Evolutionary conservation across 805 yeast genomes (phyloP).

Genomic region (Pachysolen tannophilus): DNA sequence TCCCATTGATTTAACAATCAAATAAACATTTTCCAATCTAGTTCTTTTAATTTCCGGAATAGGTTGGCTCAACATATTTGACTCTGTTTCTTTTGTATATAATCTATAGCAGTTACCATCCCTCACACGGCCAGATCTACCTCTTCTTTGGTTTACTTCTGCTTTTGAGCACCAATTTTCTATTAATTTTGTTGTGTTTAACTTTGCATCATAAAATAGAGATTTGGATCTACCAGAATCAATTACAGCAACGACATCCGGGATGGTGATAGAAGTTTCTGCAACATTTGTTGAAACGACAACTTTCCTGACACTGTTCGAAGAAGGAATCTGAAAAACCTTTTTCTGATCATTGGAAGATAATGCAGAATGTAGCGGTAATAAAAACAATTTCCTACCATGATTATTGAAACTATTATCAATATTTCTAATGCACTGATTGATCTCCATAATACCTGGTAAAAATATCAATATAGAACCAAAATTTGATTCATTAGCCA

Average conservation of each 20-base stretch:
- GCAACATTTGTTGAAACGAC: slow-evolving; percentile 93
- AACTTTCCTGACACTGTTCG: slow-evolving; percentile 58
- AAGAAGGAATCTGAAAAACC: slow-evolving; percentile 54
- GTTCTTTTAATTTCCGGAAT: slow-evolving; percentile 86
- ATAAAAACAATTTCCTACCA: slow-evolving; percentile 32
- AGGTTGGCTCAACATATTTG: slow-evolving; percentile 60
- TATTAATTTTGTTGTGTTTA: slow-evolving; percentile 61
- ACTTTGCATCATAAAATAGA: slow-evolving; percentile 57
- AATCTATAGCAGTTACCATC: slow-evolving; percentile 77
- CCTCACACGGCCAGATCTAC: slow-evolving; percentile 96
- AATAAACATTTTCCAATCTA: slow-evolving; percentile 72
- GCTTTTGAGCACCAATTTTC: slow-evolving; percentile 90
- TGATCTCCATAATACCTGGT: slow-evolving; percentile 89
- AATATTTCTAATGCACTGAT: slow-evolving; percentile 44
- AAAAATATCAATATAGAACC: slow-evolving; percentile 83
- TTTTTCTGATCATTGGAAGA: slow-evolving; percentile 73
- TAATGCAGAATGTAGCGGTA: slow-evolving; percentile 87
- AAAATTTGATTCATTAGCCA: slow-evolving; percentile 29
- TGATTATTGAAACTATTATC: slow-evolving; percentile 15
- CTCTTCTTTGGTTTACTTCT: slow-evolving; percentile 84
- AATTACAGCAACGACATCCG: slow-evolving; percentile 88
- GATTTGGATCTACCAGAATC: slow-evolving; percentile 85
- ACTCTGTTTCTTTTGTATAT: slow-evolving; percentile 56
- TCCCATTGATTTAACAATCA: slow-evolving; percentile 87
- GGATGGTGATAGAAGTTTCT: slow-evolving; percentile 93